Base-by-base conservation (phyloP, 129 eudicot genomes). In the Lactuca saligna region DNA sequence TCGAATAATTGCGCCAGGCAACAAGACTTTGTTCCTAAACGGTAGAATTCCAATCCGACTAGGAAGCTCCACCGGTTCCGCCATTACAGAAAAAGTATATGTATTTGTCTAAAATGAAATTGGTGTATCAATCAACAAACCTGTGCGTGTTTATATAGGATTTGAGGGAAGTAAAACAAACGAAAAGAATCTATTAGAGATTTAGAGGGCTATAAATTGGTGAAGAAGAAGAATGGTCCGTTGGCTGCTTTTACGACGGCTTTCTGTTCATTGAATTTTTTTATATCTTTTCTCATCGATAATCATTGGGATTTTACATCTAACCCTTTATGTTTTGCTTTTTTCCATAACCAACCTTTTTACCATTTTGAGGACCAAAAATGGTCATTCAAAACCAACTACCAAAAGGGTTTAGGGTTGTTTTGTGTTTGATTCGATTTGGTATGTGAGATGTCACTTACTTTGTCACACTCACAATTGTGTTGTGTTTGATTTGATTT, bases 1-100 rank as follows among this genome's bases (percentile, higher is more conserved):
- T 12, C 97, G 88, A 78, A 93, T 89, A 10, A 93, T 84, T 0
- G 99, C 99, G 50, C 97, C 99, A 7, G 99, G 99, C 71, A 89
- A 80, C 76, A 93, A 78, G 0, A 89, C 97, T 67, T 93, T 89
- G 88, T 94, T 94, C 70, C 97, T 84, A 68, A 94, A 94, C 3
- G 99, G 97, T 57, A 94, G 90, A 61, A 94, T 94, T 6, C 95
- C 99, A 35, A 94, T 82, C 54, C 97, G 88, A 72, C 68, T 70
- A 16, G 97, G 99, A 48, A 93, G 83, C 79, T 75, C 80, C 69
- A 93, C 88, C 74, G 97, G 68, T 61, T 89, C 97, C 78, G 86
- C 95, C 99, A 91, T 90, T 20, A 10, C 32, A 39, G 39, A 17
- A 46, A 50, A 14, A 17, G 4, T 56, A 3, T 33, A 3, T 20